Base-by-base conservation (phyloP, 2,329 filamentous ascomycete species). In the Aspergillus fructus region DNA sequence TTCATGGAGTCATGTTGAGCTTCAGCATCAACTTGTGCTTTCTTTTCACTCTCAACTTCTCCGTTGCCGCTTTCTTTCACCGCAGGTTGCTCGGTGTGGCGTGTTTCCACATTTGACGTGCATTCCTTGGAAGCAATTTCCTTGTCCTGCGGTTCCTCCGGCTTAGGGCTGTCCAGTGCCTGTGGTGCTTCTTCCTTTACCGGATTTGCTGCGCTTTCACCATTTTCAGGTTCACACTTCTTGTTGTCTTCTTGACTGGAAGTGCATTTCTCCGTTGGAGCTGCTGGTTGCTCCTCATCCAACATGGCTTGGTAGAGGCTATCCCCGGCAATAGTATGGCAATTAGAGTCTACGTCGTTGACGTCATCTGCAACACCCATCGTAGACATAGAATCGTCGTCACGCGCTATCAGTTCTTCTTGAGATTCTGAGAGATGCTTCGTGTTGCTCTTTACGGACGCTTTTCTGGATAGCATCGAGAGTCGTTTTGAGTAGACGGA, bases 321-420 rank as follows among this genome's bases (percentile, higher is more conserved):
- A 3, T 50, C 41, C 2, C 30, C 24, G 9, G 55, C 47, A 40
- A 65, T 41, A 40, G 59, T 67, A 4, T 61, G 56, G 12, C 59
- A 58, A 8, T 63, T 60, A 9, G 65, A 65, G 17, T 55, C 58
- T 23, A 62, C 40, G 9, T 62, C 63, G 37, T 57, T 60, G 17
- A 62, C 55, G 37, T 70, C 67, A 49, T 74, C 69, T 19, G 61
- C 47, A 42, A 68, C 55, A 19, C 65, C 69, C 47, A 63, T 49
- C 7, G 66, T 59, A 5, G 71, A 73, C 2, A 68, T 68, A 17
- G 62, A 60, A 46, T 58, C 55, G 43, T 58, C 61, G 17, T 59
- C 48, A 13, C 57, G 53, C 46, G 56, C 54, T 12, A 70, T 67
- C 13, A 77, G 61, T 5, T 71, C 71, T 59, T 81, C 78, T 27